phyloP scores from a whole-genome alignment of 2,329 filamentous ascomycete genomes.

The Claviceps arundinis region DNA sequence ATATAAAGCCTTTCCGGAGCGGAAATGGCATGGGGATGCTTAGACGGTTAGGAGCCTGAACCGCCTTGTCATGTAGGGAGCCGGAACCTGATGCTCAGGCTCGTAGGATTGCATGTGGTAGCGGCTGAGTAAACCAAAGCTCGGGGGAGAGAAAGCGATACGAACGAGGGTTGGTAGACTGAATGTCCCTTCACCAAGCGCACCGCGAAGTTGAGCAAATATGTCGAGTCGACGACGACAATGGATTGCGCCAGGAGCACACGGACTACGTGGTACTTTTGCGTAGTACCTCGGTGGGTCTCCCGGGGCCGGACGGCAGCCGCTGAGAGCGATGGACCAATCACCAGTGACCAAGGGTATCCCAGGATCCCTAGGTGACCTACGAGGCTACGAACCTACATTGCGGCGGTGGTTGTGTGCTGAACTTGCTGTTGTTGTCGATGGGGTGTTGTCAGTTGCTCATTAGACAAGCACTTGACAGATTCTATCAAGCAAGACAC shows the following conservation, averaged over 20 bases:
- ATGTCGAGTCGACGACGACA: background rate
- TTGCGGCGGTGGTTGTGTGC: too few species aligned
- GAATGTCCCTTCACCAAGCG: background rate
- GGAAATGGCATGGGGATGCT: slow-evolving; percentile 5
- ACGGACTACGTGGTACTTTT: slow-evolving; percentile 4
- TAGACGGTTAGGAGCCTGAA: slow-evolving; percentile 9
- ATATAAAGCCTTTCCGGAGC: slow-evolving; percentile 6
- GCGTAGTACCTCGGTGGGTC: background rate
- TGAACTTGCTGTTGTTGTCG: too few species aligned
- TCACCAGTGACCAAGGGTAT: background rate
- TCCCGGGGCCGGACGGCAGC: background rate
- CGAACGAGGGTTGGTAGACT: background rate
- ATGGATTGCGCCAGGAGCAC: slow-evolving; percentile 1
- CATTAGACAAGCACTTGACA: too few species aligned
- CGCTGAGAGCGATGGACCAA: background rate
- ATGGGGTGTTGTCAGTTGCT: too few species aligned
- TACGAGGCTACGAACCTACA: too few species aligned
- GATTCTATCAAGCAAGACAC: too few species aligned
- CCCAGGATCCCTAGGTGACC: too few species aligned
- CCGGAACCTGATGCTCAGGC: background rate
- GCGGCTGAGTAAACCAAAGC: too few species aligned
- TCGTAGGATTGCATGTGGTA: background rate
- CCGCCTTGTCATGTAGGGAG: slow-evolving; percentile 4
- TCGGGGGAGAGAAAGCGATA: background rate
- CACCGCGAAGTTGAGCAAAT: background rate